Base-by-base conservation (phyloP, 805 yeast species). In the Saturnispora galanensis region DNA sequence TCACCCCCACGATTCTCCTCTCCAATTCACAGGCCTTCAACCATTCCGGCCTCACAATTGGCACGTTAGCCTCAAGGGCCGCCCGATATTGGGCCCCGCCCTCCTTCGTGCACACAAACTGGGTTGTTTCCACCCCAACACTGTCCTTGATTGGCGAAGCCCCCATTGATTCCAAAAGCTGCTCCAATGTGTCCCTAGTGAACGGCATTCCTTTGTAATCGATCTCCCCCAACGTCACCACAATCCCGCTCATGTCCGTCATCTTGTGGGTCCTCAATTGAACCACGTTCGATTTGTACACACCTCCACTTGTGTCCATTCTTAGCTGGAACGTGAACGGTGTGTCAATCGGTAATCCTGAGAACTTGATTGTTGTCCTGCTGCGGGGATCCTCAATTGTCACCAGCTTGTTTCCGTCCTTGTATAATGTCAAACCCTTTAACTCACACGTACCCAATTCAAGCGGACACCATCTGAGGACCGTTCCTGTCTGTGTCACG, bases 1-100 rank as follows among this genome's bases (percentile, higher is more conserved):
- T 74, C 12, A 93, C 98, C 26, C 97, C 96, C 36, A 89, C 95
- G 45, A 93, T 80, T 56, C 96, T 68, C 54, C 93, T 77, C 57
- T 89, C 97, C 36, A 73, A 62, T 55, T 85, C 95, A 67, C 97
- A 93, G 0, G 97, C 96, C 62, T 84, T 82, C 46, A 93, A 68
- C 97, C 97, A 93, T 60, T 93, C 97, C 0, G 98, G 97, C 61
- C 95, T 76, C 26, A 93, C 89, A 34, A 93, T 76, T 2, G 98
- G 98, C 45, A 93, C 87, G 58, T 88, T 93, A 67, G 78, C 76
- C 43, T 82, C 88, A 49, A 74, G 71, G 1, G 97, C 98, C 58
- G 78, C 81, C 50, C 79, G 70, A 66, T 76, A 84, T 13, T 80
- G 71, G 42, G 68, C 64, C n/a, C 86, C 87, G 35, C 68, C 67